A percentile compares a stretch with the other conserved stretches of the same genome.
Evolutionary conservation across 2,329 filamentous ascomycete genomes (phyloP).

Genomic region (Colletotrichum truncatum): DNA sequence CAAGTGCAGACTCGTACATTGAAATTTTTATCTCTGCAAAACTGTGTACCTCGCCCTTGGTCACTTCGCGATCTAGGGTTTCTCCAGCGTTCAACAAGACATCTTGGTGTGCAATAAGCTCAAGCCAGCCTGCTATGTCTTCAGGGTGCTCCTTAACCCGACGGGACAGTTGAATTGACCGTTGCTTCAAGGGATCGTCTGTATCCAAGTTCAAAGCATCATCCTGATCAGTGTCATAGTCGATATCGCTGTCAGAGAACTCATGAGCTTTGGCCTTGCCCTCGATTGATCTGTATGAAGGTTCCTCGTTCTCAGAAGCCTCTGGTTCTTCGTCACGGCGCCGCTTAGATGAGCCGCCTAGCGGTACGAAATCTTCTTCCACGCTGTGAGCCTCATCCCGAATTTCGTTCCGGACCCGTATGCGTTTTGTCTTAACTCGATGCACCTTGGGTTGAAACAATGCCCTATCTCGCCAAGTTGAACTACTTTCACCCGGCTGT

Average conservation of each 20-base stretch:
- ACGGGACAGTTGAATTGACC: conserved; percentile 69
- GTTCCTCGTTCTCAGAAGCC: conserved; percentile 53
- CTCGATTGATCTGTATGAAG: conserved; percentile 73
- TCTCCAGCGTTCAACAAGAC: conserved; percentile 64
- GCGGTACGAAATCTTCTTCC: conserved; percentile 58
- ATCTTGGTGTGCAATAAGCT: conserved; percentile 83
- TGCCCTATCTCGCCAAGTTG: conserved; percentile 55
- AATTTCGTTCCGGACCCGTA: conserved; percentile 45
- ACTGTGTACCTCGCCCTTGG: conserved; percentile 70
- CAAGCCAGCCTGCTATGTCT: conserved; percentile 78
- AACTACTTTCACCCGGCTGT: conserved; percentile 52
- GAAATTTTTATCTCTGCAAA: conserved; percentile 83
- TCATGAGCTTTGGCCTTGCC: conserved; percentile 65
- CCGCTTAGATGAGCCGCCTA: conserved; percentile 37
- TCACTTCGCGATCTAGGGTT: conserved; percentile 52
- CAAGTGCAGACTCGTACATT: conserved; percentile 81
- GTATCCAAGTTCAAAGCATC: conserved; percentile 41
- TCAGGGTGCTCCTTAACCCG: conserved; percentile 71
- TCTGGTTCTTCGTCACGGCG: conserved; percentile 51
- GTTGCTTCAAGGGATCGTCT: conserved; percentile 59
- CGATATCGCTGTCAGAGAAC: conserved; percentile 57
- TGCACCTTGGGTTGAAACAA: conserved; percentile 54
- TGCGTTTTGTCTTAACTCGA: conserved; percentile 46
- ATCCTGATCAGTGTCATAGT: conserved; percentile 57
- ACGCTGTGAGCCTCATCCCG: conserved; percentile 32